Evolutionary conservation across 2,329 filamentous ascomycete species (phyloP).

Genomic region (Tothia fuscella): DNA sequence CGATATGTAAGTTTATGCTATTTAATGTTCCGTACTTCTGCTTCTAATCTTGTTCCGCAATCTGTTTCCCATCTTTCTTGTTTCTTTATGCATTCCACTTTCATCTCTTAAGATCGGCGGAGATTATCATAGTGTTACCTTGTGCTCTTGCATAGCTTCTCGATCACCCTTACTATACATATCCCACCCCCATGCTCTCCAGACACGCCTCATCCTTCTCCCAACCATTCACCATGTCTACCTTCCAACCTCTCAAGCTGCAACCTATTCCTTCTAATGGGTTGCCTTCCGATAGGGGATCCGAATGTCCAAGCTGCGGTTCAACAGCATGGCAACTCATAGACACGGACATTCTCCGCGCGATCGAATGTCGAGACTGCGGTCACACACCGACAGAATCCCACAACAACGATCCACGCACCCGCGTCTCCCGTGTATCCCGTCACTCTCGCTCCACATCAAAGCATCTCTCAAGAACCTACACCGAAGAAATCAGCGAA

Average conservation of each 20-base stretch:
- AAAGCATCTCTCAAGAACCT: background rate
- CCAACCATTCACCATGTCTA: background rate
- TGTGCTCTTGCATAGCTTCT: no score
- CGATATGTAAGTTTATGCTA: slow-evolving; percentile 1
- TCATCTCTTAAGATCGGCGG: no score
- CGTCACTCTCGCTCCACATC: background rate
- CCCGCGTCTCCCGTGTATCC: background rate
- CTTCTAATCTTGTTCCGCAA: no score
- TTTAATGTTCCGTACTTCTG: no score
- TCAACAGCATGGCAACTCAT: background rate
- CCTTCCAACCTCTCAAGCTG: background rate
- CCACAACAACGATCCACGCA: no score
- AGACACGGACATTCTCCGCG: background rate
- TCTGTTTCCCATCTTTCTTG: no score
- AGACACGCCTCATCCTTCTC: background rate
- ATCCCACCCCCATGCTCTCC: background rate
- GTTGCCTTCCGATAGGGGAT: background rate
- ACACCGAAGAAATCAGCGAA: no score
- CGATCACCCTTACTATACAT: background rate
- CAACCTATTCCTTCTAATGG: background rate
- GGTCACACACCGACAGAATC: slow-evolving; percentile 2
- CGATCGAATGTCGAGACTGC: slow-evolving; percentile 3
- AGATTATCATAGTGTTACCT: no score
- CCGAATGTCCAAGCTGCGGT: background rate
- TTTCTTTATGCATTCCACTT: no score